A percentile compares a stretch with the other conserved stretches of the same genome.
Evolutionary conservation across 768 basidiomycete species (phyloP).

Genomic region (Mycena alexandri): DNA sequence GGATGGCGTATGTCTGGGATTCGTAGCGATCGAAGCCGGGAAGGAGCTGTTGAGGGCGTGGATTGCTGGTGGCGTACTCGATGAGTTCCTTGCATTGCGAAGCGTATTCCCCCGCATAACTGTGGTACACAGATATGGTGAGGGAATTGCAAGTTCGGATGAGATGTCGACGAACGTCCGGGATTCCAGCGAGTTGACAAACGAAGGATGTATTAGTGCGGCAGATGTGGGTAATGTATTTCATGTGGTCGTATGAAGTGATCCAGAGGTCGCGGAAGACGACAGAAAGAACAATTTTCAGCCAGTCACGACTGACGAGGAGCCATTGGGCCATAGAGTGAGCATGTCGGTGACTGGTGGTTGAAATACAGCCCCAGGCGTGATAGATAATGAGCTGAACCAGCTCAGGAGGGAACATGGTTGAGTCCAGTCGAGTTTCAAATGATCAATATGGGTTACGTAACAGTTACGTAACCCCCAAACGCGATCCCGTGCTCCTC

Average conservation of each 20-base stretch:
- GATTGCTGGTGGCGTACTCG: not conserved
- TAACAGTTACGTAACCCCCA: no score
- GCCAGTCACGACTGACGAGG: not conserved
- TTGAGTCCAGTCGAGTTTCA: no score
- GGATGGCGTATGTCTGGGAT: not conserved
- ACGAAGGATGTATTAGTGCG: not conserved
- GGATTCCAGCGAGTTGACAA: not conserved
- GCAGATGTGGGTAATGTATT: not conserved
- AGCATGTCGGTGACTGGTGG: not conserved
- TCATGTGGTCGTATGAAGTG: not conserved
- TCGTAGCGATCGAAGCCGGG: not conserved
- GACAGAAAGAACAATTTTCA: not conserved
- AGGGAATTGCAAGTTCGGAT: not conserved
- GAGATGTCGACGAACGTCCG: not conserved
- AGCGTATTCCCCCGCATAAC: not conserved
- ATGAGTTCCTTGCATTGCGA: not conserved
- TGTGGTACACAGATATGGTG: not conserved
- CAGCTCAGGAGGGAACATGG: no score
- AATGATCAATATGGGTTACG: no score
- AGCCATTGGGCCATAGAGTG: not conserved
- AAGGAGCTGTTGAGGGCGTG: not conserved
- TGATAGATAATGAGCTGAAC: not conserved
- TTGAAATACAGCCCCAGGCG: not conserved
- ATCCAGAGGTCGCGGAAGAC: constrained; percentile 1
- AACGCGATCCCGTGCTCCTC: no score